Conservation (phyloP, 179 eudicot genomes). For the Monotropa hypopitys region DNA sequence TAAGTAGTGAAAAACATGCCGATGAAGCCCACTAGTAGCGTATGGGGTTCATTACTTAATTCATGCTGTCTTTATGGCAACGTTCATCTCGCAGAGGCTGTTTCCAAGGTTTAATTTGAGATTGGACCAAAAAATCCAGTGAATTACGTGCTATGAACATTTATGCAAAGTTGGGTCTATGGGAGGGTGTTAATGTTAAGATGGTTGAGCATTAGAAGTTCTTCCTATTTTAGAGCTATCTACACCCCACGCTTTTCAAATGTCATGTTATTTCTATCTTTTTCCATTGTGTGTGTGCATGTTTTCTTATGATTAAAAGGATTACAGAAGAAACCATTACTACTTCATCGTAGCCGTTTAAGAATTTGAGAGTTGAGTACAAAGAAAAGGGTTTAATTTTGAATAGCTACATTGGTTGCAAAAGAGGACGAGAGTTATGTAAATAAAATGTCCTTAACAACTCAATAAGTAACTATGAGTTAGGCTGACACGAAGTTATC, state of each 20-base stretch:
- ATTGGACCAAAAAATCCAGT: constrained; percentile 27
- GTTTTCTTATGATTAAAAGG: not conserved
- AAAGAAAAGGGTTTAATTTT: not conserved
- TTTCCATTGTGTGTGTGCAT: not conserved
- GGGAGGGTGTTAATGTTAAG: constrained; percentile 28
- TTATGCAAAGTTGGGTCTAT: constrained; percentile 26
- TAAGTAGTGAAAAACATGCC: constrained; percentile 27
- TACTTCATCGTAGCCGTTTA: not conserved
- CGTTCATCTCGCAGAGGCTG: constrained; percentile 21
- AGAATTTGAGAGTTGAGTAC: not conserved
- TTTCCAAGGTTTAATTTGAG: constrained; percentile 20
- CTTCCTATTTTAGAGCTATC: not conserved
- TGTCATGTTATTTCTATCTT: not conserved
- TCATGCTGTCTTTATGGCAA: constrained; percentile 26
- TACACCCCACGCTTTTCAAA: not conserved
- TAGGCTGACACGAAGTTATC: too few relatives aligned
- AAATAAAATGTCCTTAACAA: too few relatives aligned
- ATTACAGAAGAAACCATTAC: not conserved
- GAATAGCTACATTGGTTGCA: not conserved
- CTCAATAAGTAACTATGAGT: too few relatives aligned
- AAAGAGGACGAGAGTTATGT: not conserved
- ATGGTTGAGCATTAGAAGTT: not conserved
- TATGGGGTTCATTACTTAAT: constrained; percentile 35
- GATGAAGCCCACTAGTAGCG: constrained; percentile 27
- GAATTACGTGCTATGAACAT: constrained; percentile 25